phyloP scores from a whole-genome alignment of 2,329 filamentous ascomycete genomes.

The Cordyceps militaris region DNA sequence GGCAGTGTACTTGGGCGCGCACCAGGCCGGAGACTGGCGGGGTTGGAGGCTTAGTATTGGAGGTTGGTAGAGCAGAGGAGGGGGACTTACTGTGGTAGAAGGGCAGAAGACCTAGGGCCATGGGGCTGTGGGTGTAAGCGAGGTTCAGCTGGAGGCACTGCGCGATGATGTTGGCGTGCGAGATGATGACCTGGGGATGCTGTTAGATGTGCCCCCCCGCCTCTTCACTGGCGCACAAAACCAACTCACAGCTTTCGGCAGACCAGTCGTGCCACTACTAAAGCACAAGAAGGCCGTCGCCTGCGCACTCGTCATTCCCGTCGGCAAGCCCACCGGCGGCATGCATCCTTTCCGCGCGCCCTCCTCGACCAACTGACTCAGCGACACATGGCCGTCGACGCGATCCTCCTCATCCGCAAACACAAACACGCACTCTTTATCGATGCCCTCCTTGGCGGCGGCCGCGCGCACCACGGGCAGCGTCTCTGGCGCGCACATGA shows the following conservation, averaged over 20 bases:
- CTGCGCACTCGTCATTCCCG: slow-evolving; percentile 10
- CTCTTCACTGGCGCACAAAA: background rate
- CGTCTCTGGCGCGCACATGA: background rate
- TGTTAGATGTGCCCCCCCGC: background rate
- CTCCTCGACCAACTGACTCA: background rate
- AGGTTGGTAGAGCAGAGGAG: background rate
- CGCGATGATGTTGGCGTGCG: slow-evolving; percentile 18
- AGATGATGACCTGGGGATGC: slow-evolving; percentile 16
- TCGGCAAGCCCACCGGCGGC: background rate
- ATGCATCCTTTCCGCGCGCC: background rate
- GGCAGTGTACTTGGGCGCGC: slow-evolving; percentile 1
- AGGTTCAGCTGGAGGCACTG: slow-evolving; percentile 18
- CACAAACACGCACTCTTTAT: background rate
- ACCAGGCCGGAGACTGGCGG: slow-evolving; percentile 1
- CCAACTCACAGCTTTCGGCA: slow-evolving; percentile 17
- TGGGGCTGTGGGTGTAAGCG: slow-evolving; percentile 5
- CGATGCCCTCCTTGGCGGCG: background rate
- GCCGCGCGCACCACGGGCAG: background rate
- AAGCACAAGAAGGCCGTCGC: slow-evolving; percentile 18
- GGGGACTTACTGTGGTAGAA: slow-evolving; percentile 21
- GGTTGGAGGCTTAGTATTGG: background rate
- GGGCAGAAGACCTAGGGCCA: slow-evolving; percentile 19
- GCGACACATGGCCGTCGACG: background rate
- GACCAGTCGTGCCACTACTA: slow-evolving; percentile 20
- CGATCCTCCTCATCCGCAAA: background rate